Conservation (phyloP, 106 monocot genomes). For the Allium fistulosum region DNA sequence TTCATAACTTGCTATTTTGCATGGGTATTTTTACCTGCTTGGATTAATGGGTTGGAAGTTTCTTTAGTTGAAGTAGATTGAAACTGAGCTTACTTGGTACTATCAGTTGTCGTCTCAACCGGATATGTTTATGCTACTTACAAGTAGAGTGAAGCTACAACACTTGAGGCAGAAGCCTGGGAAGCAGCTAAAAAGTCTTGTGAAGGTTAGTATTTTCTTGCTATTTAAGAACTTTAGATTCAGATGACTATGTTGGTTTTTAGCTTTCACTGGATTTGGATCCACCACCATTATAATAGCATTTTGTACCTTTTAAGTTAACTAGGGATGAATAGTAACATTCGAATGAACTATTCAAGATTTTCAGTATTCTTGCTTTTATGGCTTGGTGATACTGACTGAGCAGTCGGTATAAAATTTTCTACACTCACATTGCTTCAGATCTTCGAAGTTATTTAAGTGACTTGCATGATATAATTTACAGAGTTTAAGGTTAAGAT, state of each 20-base stretch:
- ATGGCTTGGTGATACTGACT: too few species aligned
- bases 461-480: too few species aligned
- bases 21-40: conserved; percentile 25
- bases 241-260: conserved; percentile 83
- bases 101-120: conserved; percentile 71
- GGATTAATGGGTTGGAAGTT: conserved; percentile 97
- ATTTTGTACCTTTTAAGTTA: too few species aligned
- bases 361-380: too few species aligned
- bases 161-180: conserved; percentile 88
- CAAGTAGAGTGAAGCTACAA: conserved; percentile 52
- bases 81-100: conserved; percentile 40
- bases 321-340: too few species aligned
- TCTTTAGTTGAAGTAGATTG: conserved; percentile 63
- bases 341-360: too few species aligned
- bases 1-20: not conserved
- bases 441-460: too few species aligned
- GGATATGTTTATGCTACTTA: conserved; percentile 81
- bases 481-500: too few species aligned
- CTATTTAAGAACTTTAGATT: conserved; percentile 71
- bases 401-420: too few species aligned
- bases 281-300: conserved; percentile 61
- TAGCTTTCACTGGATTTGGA: conserved; percentile 86
- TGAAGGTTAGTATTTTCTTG: conserved; percentile 83
- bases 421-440: too few species aligned
- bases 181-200: conserved; percentile 86